Evolutionary conservation across 768 basidiomycete species (phyloP), one percentile per base, ranked within the genome.

Genomic region (Phylloporus sp.): DNA sequence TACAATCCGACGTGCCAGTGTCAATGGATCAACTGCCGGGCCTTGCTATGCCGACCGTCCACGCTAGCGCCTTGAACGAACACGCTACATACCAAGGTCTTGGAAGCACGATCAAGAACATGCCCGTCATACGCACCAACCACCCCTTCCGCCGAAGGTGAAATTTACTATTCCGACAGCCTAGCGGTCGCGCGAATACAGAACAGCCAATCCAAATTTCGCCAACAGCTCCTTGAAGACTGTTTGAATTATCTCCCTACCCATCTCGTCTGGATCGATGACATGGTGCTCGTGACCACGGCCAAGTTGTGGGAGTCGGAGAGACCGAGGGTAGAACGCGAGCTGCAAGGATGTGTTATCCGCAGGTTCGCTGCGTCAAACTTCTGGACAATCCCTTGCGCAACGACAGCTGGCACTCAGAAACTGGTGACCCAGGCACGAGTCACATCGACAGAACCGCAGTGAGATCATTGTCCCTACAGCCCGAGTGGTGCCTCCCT

Each of bases 221-320:
- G 17, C 8, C 53, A n/a, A 10, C 51, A 39, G 32, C 33, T 54
- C 7, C 41, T 54, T 9, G 51, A 44, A 27, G 27, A 9, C 11
- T 54, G 53, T 9, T 36, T 49, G 23, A 62, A 59, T n/a, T 44
- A 52, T 15, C 38, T 59, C 22, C 59, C 60, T 21, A 34, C 57
- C 4, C 50, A 40, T 18, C 47, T 59, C 11, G 44, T 60, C 28
- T 40, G 46, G 24, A 42, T 59, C 26, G 32, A 38, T 20, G 57
- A 59, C 8, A 62, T 47, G 57, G 24, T 28, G 15, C 44, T 56
- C 10, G 32, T 59, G 3, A 44, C 41, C 6, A 46, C 52, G 23
- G 24, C 42, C 9, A 42, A 58, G 9, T 51, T 39, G 15, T 55
- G 54, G 54, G 39, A 51, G 10, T 36, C 33, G 10, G 53, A 55